phyloP scores from a whole-genome alignment of 306 rosid genomes.

The Fragaria iinumae region DNA sequence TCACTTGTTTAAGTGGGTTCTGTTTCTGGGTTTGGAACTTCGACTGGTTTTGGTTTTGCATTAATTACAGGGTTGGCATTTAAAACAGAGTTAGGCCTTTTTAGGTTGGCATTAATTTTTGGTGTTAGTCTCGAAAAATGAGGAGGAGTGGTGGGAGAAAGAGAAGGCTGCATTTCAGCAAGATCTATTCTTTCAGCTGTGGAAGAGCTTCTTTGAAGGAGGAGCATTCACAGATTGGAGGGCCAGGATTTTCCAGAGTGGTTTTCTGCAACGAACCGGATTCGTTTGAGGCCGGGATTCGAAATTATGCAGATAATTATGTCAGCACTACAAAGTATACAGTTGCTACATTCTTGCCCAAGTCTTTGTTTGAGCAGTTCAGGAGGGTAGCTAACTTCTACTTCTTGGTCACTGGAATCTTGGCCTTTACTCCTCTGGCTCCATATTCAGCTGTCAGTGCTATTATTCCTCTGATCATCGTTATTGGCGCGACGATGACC shows the following conservation, averaged over 20 bases:
- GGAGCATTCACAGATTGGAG: constrained; percentile 77
- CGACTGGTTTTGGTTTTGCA: background rate
- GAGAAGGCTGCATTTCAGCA: constrained; percentile 67
- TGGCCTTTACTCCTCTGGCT: constrained; percentile 80
- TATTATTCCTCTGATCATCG: constrained; percentile 58
- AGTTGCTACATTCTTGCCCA: constrained; percentile 76
- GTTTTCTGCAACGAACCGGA: constrained; percentile 74
- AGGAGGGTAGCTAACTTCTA: constrained; percentile 95
- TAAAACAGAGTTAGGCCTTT: background rate
- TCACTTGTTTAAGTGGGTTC: background rate
- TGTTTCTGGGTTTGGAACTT: background rate
- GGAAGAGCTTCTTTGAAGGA: constrained; percentile 52
- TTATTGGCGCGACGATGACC: constrained; percentile 66
- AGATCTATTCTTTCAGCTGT: constrained; percentile 78
- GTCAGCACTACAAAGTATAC: constrained; percentile 84
- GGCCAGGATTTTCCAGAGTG: constrained; percentile 74
- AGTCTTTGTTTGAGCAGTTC: constrained; percentile 93
- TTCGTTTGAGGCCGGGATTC: constrained; percentile 48
- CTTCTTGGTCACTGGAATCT: constrained; percentile 67
- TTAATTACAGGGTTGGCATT: constrained; percentile 8
- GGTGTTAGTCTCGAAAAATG: constrained; percentile 3
- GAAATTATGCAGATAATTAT: constrained; percentile 54
- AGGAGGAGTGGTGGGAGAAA: constrained; percentile 53
- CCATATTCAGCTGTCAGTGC: constrained; percentile 87
- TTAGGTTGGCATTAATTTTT: constrained; percentile 9